A percentile compares a stretch with the other conserved stretches of the same genome.
Evolutionary conservation across 2,329 filamentous ascomycete genomes (phyloP).

Genomic region (Ceratocystis destructans): DNA sequence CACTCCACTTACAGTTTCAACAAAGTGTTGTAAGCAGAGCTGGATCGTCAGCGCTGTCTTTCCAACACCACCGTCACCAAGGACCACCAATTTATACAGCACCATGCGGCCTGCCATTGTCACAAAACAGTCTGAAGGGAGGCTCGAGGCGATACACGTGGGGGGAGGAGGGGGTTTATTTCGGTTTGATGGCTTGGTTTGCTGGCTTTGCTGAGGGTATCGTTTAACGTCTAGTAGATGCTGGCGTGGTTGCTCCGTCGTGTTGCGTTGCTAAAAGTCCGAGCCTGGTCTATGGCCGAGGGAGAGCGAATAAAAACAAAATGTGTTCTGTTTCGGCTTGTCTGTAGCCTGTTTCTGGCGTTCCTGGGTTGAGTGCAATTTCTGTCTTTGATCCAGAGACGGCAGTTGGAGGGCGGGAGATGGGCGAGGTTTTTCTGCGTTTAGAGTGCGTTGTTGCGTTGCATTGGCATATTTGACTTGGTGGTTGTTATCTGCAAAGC

Average conservation of each 20-base stretch:
- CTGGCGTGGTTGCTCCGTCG: background rate
- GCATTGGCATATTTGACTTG: background rate
- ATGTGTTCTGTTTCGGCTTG: slow-evolving; percentile 3
- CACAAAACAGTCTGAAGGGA: background rate
- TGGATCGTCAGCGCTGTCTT: slow-evolving; percentile 93
- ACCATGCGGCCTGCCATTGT: slow-evolving; percentile 86
- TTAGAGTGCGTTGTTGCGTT: background rate
- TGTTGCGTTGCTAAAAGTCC: background rate
- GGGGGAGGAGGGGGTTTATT: background rate
- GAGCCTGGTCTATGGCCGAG: background rate
- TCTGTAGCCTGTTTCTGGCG: background rate
- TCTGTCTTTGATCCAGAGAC: background rate
- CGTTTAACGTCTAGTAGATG: background rate
- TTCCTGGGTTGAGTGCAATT: background rate
- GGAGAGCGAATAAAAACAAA: slow-evolving; percentile 8
- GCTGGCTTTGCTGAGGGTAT: background rate
- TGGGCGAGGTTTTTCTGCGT: background rate
- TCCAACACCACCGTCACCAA: slow-evolving; percentile 85
- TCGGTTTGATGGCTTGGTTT: background rate
- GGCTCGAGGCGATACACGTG: background rate
- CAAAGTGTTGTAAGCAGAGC: slow-evolving; percentile 95
- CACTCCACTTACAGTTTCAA: slow-evolving; percentile 58
- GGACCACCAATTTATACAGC: slow-evolving; percentile 87
- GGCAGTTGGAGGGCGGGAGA: background rate
- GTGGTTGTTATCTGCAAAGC: slow-evolving; percentile 4